Conservation (phyloP, 2,329 filamentous ascomycete species). For the Colletotrichum sp. region DNA sequence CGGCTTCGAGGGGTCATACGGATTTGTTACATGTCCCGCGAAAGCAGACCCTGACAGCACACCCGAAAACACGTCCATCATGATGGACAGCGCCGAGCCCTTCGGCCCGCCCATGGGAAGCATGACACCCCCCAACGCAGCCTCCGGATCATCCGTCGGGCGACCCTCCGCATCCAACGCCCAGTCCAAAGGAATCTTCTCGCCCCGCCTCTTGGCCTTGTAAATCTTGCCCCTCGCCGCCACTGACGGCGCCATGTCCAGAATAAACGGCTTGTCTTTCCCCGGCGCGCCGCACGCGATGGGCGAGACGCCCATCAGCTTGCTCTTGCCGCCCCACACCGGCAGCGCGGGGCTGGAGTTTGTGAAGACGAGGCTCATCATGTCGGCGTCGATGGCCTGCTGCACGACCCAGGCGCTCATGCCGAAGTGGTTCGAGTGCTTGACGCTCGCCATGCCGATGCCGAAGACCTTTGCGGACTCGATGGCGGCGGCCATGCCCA, state of each 20-base stretch:
- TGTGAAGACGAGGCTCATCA: constrained; percentile 75
- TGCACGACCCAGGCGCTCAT: constrained; percentile 85
- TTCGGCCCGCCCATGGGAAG: constrained; percentile 86
- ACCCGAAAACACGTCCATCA: constrained; percentile 91
- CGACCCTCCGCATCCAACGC: constrained; percentile 74
- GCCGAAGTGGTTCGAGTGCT: constrained; percentile 82
- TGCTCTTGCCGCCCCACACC: constrained; percentile 70
- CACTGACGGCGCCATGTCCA: constrained; percentile 77
- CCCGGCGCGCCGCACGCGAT: constrained; percentile 79
- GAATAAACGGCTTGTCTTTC: constrained; percentile 65
- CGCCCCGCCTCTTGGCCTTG: constrained; percentile 70
- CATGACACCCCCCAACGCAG: constrained; percentile 80
- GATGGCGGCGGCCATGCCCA: constrained; percentile 71
- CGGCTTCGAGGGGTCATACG: constrained; percentile 73
- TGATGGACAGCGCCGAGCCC: constrained; percentile 76
- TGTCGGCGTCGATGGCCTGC: constrained; percentile 73
- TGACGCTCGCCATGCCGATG: constrained; percentile 78
- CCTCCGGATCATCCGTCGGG: constrained; percentile 73
- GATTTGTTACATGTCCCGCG: constrained; percentile 76
- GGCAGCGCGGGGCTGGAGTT: constrained; percentile 77
- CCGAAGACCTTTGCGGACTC: constrained; percentile 68
- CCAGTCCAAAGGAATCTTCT: constrained; percentile 77
- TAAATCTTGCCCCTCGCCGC: constrained; percentile 77
- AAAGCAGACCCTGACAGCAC: constrained; percentile 80
- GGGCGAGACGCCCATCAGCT: constrained; percentile 76